These are phyloP conservation scores for Singerocomus rubriflavus DNA, from an alignment of 1,284 basidiomycete species.

Conservation along the genomic window DNA sequence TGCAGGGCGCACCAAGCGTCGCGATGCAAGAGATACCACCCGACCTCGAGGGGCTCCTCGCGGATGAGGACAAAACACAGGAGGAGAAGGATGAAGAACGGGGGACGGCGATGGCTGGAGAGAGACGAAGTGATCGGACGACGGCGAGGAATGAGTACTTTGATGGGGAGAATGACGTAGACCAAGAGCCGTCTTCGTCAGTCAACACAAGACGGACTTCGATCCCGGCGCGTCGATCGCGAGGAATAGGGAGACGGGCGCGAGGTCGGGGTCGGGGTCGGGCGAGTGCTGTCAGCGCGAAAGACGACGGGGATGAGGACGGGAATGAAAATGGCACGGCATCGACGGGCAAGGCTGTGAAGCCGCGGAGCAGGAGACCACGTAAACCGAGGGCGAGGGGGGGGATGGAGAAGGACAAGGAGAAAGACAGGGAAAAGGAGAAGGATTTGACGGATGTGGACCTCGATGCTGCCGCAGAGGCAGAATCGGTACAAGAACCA, in stretches of 20 bases:
- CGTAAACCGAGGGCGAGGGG: constrained; percentile 30
- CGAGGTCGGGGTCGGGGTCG: constrained; percentile 31
- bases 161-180: constrained; percentile 69
- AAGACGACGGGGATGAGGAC: constrained; percentile 27
- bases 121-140: constrained; percentile 50
- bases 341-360: constrained; percentile 11
- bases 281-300: constrained; percentile 9
- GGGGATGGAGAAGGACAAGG: constrained; percentile 38
- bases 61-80: constrained; percentile 67
- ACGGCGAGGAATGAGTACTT: constrained; percentile 65
- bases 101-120: constrained; percentile 57
- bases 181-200: constrained; percentile 38
- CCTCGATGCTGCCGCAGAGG: constrained; percentile 26
- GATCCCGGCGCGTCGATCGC: constrained; percentile 25
- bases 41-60: constrained; percentile 78
- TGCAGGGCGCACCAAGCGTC: constrained; percentile 95
- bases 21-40: constrained; percentile 97
- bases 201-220: constrained; percentile 17
- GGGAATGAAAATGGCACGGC: constrained; percentile 19
- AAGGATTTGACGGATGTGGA: constrained; percentile 34
- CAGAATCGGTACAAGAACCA: constrained; percentile 31
- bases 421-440: constrained; percentile 38
- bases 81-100: constrained; percentile 73
- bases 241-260: constrained; percentile 28
- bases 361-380: constrained; percentile 19